Conservation (phyloP, 2,329 filamentous ascomycete species). For the Aspergillus eucalypticola region DNA sequence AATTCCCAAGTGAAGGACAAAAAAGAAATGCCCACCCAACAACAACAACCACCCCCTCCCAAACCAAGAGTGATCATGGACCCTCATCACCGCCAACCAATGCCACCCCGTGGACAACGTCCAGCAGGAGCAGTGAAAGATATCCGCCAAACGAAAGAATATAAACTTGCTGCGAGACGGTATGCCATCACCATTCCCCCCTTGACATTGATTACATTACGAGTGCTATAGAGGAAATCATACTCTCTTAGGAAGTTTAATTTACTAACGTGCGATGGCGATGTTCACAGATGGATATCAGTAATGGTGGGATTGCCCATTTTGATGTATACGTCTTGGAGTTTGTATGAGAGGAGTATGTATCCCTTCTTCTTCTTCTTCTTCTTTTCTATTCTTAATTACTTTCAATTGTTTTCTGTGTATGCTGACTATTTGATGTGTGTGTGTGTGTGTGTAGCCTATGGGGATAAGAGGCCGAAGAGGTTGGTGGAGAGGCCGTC, state of each 20-base stretch:
- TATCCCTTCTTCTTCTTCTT: conserved; percentile 6
- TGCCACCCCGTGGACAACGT: neutral
- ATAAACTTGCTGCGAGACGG: conserved; percentile 41
- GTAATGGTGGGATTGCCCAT: conserved; percentile 37
- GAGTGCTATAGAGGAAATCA: too few species aligned
- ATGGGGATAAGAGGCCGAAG: conserved; percentile 5
- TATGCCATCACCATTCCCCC: too few species aligned
- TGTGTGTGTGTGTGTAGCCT: neutral
- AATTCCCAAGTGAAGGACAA: neutral
- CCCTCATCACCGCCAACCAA: conserved; percentile 10
- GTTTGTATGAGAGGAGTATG: conserved; percentile 37
- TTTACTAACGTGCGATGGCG: neutral
- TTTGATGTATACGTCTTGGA: conserved; percentile 34
- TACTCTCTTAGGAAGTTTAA: too few species aligned
- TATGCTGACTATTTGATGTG: too few species aligned
- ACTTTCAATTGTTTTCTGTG: too few species aligned
- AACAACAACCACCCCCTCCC: neutral
- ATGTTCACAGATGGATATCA: conserved; percentile 32
- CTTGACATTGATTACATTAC: too few species aligned
- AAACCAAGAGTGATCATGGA: conserved; percentile 21
- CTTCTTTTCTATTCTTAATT: too few species aligned
- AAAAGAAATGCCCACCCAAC: too few species aligned
- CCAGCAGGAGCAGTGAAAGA: conserved; percentile 21
- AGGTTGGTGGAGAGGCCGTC: neutral
- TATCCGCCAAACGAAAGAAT: conserved; percentile 44